Evolutionary conservation across 306 rosid species (phyloP), one percentile per base, ranked within the genome.

Genomic region (Parietaria judaica): DNA sequence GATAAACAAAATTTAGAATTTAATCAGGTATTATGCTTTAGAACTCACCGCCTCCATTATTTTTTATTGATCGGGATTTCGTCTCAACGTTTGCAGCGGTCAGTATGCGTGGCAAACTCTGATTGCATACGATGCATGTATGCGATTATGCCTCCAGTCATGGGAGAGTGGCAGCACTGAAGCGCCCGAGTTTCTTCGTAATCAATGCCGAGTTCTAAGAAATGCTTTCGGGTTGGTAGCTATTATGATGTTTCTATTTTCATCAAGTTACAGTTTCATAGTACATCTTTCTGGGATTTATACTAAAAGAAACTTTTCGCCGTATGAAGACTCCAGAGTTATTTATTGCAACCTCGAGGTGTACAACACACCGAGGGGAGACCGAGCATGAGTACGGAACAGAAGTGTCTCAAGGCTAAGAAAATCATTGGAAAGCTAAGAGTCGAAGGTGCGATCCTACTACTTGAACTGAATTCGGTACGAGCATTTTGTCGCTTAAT

Each of bases 31-130:
- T 41, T 5, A 41, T 41, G 45, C 9, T 41, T 41, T 41, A 5
- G 45, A 41, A 14, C 73, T 44, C 7, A 61, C 8, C 60, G 0
- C 15, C n/a, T 2, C 41, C 53, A 57, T 62, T 49, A 23, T n/a
- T 17, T 14, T 63, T 56, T 3, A 53, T 3, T 49, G 53, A 57
- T 23, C 68, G 76, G 64, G 43, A 56, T 70, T 66, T 67, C 10
- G 45, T 68, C 41, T 66, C 35, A 54, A 73, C 68, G 63, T 77
- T 72, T 88, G 77, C 79, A 92, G 82, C 66, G 88, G 97, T 66
- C 97, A 92, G 55, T 67, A 74, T 74, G 94, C 95, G 36, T 92
- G 95, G 95, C 97, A 92, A 84, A 86, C 97, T 56, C 79, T 92
- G 64, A 76, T 92, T 68, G 85, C 99, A 51, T 85, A 92, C 70